phyloP scores from a whole-genome alignment of 2,329 filamentous ascomycete species.

The Dactylellina cionopaga region DNA sequence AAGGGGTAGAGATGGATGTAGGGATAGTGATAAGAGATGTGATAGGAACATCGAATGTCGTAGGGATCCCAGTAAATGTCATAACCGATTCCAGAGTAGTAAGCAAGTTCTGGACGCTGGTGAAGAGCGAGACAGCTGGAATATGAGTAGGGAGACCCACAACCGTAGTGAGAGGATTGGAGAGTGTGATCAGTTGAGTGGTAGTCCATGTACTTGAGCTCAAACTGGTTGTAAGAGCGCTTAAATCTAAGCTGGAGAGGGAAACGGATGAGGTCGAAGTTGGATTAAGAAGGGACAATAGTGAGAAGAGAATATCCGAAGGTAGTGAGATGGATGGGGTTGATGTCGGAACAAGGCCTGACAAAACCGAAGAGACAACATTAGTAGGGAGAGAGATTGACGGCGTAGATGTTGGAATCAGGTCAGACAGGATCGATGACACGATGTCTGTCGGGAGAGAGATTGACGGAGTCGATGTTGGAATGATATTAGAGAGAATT shows the following conservation, averaged over 20 bases:
- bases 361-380: neutral
- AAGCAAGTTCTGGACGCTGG: constrained; percentile 22
- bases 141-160: constrained; percentile 40
- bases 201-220: constrained; percentile 21
- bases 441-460: neutral
- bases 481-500: too few species aligned
- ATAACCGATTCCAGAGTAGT: constrained; percentile 12
- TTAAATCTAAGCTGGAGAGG: neutral
- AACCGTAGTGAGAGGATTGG: constrained; percentile 12
- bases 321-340: neutral
- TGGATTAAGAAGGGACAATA: neutral
- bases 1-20: neutral
- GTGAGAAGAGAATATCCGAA: neutral
- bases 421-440: too few species aligned
- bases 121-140: constrained; percentile 27
- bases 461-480: neutral
- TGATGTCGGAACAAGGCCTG: too few species aligned
- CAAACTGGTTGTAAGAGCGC: constrained; percentile 5
- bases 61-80: constrained; percentile 27
- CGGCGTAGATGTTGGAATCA: neutral
- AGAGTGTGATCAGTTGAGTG: constrained; percentile 19
- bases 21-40: constrained; percentile 24
- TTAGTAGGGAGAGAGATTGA: neutral
- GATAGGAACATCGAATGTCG: neutral
- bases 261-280: neutral